Evolutionary conservation across 2,329 filamentous ascomycete genomes (phyloP), one percentile per base, ranked within the genome.

Genomic region (Talaromyces sp.): DNA sequence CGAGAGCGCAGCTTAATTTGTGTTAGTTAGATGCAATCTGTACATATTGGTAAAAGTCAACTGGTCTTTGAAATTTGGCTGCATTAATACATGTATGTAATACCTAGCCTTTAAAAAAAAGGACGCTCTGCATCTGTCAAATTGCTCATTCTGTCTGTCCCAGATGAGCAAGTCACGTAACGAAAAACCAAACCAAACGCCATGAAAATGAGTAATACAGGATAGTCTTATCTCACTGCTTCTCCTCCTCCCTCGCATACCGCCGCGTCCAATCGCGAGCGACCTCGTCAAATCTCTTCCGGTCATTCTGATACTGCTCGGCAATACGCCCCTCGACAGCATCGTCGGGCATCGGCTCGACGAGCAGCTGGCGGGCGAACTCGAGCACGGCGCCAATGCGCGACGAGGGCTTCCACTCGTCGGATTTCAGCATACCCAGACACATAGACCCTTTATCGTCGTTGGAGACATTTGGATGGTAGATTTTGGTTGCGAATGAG

Each of bases 391-490:
- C 84, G 52, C 78, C 77, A 65, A 96, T 83, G 78, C 88, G 89
- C 69, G 88, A 90, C 63, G 88, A 88, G 19, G 92, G 92, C 82
- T 96, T 97, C 92, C 92, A 97, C 76, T 91, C 88, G 69, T 96
- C 91, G 31, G 88, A 75, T 72, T 92, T 91, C 67, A 97, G 85
- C 75, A 92, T 84, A 62, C 85, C 87, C 51, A 97, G 82, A 77
- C 92, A 97, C 85, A 97, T 90, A 77, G 83, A 88, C 63, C 92
- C 92, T 66, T 86, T 85, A 71, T 85, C 83, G 75, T 96, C 92
- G 82, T 96, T 94, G 71, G 88, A 91, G 62, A 97, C 85, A 78
- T 97, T 97, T 51, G 92, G 92, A 79, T 97, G 92, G 83, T 96
- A 97, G 81, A 96, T 90, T 77, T 92, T 93, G 56, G 92, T 96